Conservation (phyloP, 129 eudicot species). For the Saposhnikovia divaricata region DNA sequence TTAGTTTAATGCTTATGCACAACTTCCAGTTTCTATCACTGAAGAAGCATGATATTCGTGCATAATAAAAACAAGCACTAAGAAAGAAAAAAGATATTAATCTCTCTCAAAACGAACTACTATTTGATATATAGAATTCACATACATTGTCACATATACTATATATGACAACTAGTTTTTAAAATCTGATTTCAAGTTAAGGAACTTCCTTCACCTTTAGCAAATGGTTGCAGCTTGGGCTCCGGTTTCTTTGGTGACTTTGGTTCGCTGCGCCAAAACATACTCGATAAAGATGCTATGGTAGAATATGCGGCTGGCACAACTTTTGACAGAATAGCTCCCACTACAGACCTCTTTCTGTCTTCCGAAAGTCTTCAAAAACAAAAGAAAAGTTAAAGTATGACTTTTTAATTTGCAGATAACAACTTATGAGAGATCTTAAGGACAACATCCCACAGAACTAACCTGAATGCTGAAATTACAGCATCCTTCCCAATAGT, state of each 20-base stretch:
- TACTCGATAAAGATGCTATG: conserved; percentile 70
- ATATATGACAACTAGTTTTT: not conserved
- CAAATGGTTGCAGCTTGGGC: conserved; percentile 80
- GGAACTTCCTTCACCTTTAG: conserved; percentile 49
- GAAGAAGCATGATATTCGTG: not conserved
- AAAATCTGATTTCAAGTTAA: not conserved
- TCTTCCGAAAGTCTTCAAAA: conserved; percentile 83
- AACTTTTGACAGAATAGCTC: conserved; percentile 86
- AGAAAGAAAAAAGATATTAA: not conserved
- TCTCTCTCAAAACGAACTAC: not conserved
- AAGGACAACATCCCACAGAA: not conserved
- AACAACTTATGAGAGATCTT: not conserved
- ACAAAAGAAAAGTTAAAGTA: not conserved
- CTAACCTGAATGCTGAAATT: conserved; percentile 92
- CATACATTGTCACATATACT: not conserved
- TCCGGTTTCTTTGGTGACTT: conserved; percentile 52
- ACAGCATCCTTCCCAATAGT: conserved; percentile 88
- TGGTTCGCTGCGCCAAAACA: conserved; percentile 77
- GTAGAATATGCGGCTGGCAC: conserved; percentile 93
- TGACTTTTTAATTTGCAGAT: no score
- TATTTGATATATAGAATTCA: not conserved
- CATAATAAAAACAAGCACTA: not conserved
- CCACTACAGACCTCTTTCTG: conserved; percentile 77
- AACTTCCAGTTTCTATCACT: not conserved
- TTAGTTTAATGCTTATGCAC: not conserved